Conservation (phyloP, 306 rosid genomes). For the Adenanthera pavonina region DNA sequence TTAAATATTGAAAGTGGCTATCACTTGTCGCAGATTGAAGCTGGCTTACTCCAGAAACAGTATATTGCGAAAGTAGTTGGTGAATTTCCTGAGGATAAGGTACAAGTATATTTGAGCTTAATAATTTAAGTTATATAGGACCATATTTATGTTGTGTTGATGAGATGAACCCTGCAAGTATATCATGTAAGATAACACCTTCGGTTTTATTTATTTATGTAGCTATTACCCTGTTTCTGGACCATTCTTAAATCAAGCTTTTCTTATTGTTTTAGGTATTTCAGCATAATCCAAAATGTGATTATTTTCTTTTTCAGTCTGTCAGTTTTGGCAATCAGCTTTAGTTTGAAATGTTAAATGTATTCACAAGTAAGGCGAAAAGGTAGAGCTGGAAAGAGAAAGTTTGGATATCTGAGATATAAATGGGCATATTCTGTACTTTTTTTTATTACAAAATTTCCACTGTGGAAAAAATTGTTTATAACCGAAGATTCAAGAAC, state of each 20-base stretch:
- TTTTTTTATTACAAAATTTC: background rate
- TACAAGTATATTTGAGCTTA: constrained; percentile 40
- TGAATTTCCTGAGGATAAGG: constrained; percentile 63
- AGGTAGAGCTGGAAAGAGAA: constrained; percentile 4
- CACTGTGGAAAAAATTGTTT: background rate
- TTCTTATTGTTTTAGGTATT: background rate
- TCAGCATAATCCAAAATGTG: background rate
- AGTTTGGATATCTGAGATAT: constrained; percentile 3
- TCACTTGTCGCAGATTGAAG: constrained; percentile 81
- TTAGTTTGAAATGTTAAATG: background rate
- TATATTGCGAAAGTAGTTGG: constrained; percentile 69
- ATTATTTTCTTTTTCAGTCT: background rate
- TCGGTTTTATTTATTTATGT: constrained; percentile 17
- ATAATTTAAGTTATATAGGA: constrained; percentile 29
- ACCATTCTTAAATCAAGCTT: background rate
- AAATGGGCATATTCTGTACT: background rate
- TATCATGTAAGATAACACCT: background rate
- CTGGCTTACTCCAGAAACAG: constrained; percentile 69
- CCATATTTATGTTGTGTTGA: constrained; percentile 15
- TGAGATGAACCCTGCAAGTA: constrained; percentile 28
- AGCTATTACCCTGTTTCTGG: background rate
- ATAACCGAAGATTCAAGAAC: background rate
- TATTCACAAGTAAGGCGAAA: background rate
- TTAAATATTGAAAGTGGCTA: constrained; percentile 27
- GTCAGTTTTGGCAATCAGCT: background rate